These are phyloP conservation scores for Poa annua DNA, from an alignment of 176 grass and related monocot genomes.

Conservation along the genomic window DNA sequence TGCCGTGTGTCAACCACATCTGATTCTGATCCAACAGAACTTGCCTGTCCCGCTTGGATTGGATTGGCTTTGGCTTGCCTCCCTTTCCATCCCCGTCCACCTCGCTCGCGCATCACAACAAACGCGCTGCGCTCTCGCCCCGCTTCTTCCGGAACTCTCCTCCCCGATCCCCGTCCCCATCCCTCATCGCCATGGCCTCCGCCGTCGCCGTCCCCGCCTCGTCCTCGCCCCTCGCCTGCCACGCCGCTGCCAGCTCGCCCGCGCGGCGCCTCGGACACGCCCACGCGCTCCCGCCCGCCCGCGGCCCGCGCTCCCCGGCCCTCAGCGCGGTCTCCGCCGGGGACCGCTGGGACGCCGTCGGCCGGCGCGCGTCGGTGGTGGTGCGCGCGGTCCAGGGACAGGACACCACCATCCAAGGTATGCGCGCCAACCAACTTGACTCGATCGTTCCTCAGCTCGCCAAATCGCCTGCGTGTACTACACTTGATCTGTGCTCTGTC, in stretches of 20 bases:
- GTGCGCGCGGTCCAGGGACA: conserved; percentile 50
- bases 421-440: neutral
- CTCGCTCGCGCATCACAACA: conserved; percentile 33
- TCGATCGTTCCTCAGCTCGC: neutral
- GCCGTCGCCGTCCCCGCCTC: conserved; percentile 36
- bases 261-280: conserved; percentile 2
- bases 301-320: conserved; percentile 33
- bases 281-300: conserved; percentile 37
- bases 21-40: neutral
- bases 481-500: conserved; percentile 22
- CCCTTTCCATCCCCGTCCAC: conserved; percentile 16
- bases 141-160: conserved; percentile 41
- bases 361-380: conserved; percentile 32
- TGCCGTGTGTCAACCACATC: no score
- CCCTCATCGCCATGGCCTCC: conserved; percentile 58
- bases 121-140: conserved; percentile 28
- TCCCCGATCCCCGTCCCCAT: neutral
- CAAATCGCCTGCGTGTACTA: neutral
- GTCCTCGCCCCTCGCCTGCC: conserved; percentile 9
- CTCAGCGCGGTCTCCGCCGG: conserved; percentile 28
- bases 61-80: neutral
- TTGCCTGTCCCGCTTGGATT: neutral
- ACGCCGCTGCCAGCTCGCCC: conserved; percentile 9
- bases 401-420: conserved; percentile 68
- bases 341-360: neutral